A percentile compares a stretch with the other conserved stretches of the same genome.
phyloP scores from a whole-genome alignment of 768 basidiomycete genomes.

The Collybiopsis confluens region DNA sequence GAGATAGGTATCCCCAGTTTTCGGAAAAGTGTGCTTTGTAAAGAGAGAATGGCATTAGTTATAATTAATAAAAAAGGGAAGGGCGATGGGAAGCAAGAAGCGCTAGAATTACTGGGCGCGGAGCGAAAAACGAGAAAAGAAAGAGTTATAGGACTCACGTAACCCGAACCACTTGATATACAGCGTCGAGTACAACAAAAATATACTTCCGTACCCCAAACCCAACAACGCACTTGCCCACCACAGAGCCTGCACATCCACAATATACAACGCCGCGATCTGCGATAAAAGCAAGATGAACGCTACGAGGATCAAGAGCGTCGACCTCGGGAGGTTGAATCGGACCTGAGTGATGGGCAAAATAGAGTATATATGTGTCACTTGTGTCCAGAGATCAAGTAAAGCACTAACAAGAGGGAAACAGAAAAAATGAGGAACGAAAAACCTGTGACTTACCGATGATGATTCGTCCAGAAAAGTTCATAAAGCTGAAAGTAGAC shows the following conservation, averaged over 20 bases:
- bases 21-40: constrained; percentile 70
- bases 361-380: too few relatives aligned
- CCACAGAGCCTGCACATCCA: constrained; percentile 65
- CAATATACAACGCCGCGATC: constrained; percentile 48
- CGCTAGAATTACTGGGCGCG: too few relatives aligned
- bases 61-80: too few relatives aligned
- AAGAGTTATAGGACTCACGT: constrained; percentile 39
- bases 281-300: constrained; percentile 71
- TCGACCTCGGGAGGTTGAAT: constrained; percentile 59
- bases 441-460: too few relatives aligned
- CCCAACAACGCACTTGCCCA: constrained; percentile 51
- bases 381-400: too few relatives aligned
- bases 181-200: constrained; percentile 70
- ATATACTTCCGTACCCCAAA: constrained; percentile 65
- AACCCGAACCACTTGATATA: constrained; percentile 88
- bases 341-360: too few relatives aligned
- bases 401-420: too few relatives aligned
- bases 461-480: too few relatives aligned
- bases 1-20: constrained; percentile 79
- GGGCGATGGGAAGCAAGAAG: too few relatives aligned
- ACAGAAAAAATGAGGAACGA: too few relatives aligned
- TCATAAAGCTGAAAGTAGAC: too few relatives aligned
- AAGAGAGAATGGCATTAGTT: background rate
- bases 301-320: constrained; percentile 63
- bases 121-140: background rate